phyloP scores from a whole-genome alignment of 805 yeast genomes.

The Phaffomyces antillensis region DNA sequence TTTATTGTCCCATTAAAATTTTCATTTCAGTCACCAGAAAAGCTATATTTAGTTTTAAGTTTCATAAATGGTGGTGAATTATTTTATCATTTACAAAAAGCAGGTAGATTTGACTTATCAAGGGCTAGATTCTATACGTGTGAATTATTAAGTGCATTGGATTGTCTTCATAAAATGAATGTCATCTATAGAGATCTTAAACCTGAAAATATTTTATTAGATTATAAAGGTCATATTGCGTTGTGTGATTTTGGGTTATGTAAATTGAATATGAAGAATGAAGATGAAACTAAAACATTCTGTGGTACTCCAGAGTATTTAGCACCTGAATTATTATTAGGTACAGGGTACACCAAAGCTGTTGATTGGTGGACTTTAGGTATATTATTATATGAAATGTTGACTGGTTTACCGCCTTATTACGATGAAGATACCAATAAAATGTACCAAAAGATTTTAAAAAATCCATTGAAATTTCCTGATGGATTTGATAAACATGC shows the following conservation, averaged over 20 bases:
- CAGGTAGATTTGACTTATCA: constrained; percentile 82
- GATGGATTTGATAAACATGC: constrained; percentile 82
- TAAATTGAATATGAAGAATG: constrained; percentile 87
- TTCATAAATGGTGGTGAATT: constrained; percentile 97
- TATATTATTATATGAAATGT: constrained; percentile 87
- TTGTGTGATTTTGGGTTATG: constrained; percentile 96
- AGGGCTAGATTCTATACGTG: constrained; percentile 92
- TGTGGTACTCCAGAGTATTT: constrained; percentile 98
- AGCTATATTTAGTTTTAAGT: constrained; percentile 80
- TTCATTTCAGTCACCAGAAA: constrained; percentile 95
- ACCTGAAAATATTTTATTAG: constrained; percentile 91
- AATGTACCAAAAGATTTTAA: constrained; percentile 90
- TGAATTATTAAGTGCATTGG: constrained; percentile 87
- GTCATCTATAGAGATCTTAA: constrained; percentile 93
- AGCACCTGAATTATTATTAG: constrained; percentile 88
- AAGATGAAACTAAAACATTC: constrained; percentile 85
- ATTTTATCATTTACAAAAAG: constrained; percentile 87
- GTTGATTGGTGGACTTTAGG: constrained; percentile 99
- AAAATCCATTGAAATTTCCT: constrained; percentile 86
- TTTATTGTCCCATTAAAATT: constrained; percentile 95
- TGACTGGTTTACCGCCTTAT: constrained; percentile 95
- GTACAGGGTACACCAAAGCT: constrained; percentile 90
- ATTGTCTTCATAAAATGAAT: constrained; percentile 82
- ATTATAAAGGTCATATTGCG: constrained; percentile 96
- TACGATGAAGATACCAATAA: constrained; percentile 89